A percentile compares a stretch with the other conserved stretches of the same genome.
phyloP scores from a whole-genome alignment of 2,329 filamentous ascomycete species.

The Leptographium lundbergii region DNA sequence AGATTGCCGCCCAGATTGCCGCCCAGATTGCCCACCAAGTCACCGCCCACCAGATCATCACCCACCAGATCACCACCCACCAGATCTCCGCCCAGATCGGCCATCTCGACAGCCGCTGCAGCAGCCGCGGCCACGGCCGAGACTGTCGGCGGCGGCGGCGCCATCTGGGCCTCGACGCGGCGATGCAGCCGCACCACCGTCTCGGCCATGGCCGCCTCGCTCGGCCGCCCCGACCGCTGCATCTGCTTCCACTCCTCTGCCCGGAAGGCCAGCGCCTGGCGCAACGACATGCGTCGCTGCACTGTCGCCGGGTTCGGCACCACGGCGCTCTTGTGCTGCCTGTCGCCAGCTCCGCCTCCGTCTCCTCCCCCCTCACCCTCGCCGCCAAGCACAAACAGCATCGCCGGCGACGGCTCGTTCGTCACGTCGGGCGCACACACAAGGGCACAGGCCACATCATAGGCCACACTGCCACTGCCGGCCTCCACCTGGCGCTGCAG shows the following conservation, averaged over 20 bases:
- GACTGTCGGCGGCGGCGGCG: slow-evolving; percentile 12
- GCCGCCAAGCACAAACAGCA: slow-evolving; percentile 10
- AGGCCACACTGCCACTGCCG: slow-evolving; percentile 45
- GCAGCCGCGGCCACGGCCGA: neutral
- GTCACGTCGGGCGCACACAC: slow-evolving; percentile 52
- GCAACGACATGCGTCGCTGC: slow-evolving; percentile 42
- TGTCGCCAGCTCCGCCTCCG: neutral
- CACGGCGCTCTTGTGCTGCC: slow-evolving; percentile 18
- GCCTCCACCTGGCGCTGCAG: slow-evolving; percentile 47
- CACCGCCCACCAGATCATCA: no score
- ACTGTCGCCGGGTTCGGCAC: slow-evolving; percentile 22
- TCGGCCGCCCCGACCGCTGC: slow-evolving; percentile 27
- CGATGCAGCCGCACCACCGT: slow-evolving; percentile 49
- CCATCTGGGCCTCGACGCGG: slow-evolving; percentile 53
- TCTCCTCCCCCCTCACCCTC: neutral
- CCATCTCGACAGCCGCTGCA: neutral
- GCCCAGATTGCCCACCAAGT: no score
- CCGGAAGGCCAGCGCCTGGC: slow-evolving; percentile 44
- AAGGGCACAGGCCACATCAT: slow-evolving; percentile 57
- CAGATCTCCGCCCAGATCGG: neutral
- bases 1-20: no score
- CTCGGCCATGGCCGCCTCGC: slow-evolving; percentile 44
- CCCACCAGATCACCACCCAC: no score
- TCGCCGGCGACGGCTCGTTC: slow-evolving; percentile 24
- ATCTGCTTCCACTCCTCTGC: slow-evolving; percentile 44